Percentiles rank a stretch among this genome's conserved stretches.
Conservation (phyloP, 2,329 filamentous ascomycete genomes). For the Magnaporthiopsis incrustans region DNA sequence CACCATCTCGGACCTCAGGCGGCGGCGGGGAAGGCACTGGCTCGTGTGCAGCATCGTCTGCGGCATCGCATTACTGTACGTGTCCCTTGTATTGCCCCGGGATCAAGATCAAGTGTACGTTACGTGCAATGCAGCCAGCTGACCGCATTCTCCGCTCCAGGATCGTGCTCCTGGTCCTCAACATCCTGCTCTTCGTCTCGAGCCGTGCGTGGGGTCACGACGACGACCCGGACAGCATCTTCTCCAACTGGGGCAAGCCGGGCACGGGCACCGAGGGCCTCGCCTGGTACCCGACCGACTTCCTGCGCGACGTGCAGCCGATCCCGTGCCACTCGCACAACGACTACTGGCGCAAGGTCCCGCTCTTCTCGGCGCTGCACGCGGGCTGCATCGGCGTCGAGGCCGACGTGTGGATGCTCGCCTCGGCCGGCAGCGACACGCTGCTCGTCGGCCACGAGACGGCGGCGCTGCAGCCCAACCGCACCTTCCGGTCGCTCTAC, state of each 20-base stretch:
- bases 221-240: slow-evolving; percentile 19
- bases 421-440: slow-evolving; percentile 24
- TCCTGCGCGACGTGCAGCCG: slow-evolving; percentile 33
- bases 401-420: slow-evolving; percentile 59
- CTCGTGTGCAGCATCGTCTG: slow-evolving; percentile 27
- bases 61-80: slow-evolving; percentile 27
- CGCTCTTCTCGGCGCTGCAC: slow-evolving; percentile 53
- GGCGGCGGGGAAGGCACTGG: slow-evolving; percentile 13
- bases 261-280: slow-evolving; percentile 30
- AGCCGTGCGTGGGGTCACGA: slow-evolving; percentile 11
- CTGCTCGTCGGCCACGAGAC: slow-evolving; percentile 58
- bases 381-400: slow-evolving; percentile 56
- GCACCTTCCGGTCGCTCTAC: slow-evolving; percentile 56
- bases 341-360: slow-evolving; percentile 60
- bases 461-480: slow-evolving; percentile 42
- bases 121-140: not conserved
- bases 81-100: slow-evolving; percentile 7
- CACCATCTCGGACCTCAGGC: slow-evolving; percentile 8
- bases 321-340: slow-evolving; percentile 51
- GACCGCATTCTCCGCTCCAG: slow-evolving; percentile 4
- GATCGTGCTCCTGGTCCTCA: slow-evolving; percentile 11
- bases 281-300: slow-evolving; percentile 40
- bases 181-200: slow-evolving; percentile 12
- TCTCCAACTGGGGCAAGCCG: slow-evolving; percentile 26
- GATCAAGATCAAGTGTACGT: not conserved